Base-by-base conservation (phyloP, 1,284 basidiomycete genomes). In the Puccinia polysora region DNA sequence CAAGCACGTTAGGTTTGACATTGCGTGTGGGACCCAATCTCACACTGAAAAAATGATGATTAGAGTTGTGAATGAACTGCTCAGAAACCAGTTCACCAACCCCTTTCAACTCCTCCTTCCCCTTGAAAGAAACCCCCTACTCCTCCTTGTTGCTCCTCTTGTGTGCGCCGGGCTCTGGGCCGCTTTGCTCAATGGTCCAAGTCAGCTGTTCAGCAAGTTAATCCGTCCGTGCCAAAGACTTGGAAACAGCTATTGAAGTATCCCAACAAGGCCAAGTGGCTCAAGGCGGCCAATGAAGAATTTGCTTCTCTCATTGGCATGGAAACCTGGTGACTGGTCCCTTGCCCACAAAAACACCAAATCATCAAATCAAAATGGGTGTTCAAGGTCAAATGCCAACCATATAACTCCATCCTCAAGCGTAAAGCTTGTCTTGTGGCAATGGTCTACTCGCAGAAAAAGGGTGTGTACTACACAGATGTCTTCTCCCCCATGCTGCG, bases 381-480 rank as follows among this genome's bases (percentile, higher is more conserved):
- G 4, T 55, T 55, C 20, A 55, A 55, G 20, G n/a, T 55, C 2
- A 55, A 55, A 55, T 2, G 52, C 2, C 52, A 30, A 4, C 23
- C 30, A n/a, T 15, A 55, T 23, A 55, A 55, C 4, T 6, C 52
- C 12, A 28, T 55, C 15, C 50, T 10, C 10, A 53, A 53, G 25
- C 50, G 7, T 7, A 53, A 53, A 23, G 50, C 50, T 23, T 20
- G 8, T 8, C 20, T 45, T 1, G 60, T 63, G 1, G 60, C 40
- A 1, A 70, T 69, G 40, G 73, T 73, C 1, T 74, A 70, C 38
- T 73, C 70, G 8, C 74, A 74, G 36, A 18, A 30, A 15, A 15
- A 40, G 1, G 74, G 74, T 15, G 55, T 64, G 8, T 63, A 74
- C 50, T 74, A 74, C 65, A 38, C 56, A 28, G 73, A 74, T 2